Conservation (phyloP, 2,329 filamentous ascomycete species). For the Aspergillus viridinutans region DNA sequence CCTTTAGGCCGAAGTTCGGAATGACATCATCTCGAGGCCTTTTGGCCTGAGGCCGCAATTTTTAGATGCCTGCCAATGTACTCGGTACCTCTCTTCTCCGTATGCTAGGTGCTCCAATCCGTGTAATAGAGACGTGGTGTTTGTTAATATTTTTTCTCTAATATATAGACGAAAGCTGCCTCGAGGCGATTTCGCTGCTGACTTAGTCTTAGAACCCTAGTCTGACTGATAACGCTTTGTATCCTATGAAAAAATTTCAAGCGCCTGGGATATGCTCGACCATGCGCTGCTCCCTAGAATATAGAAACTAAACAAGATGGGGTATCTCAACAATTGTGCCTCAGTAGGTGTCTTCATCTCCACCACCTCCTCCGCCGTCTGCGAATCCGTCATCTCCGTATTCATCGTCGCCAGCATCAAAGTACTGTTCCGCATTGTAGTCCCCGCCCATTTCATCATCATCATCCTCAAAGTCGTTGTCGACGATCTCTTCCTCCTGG, state of each 20-base stretch:
- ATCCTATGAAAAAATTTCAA: not conserved
- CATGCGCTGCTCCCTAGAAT: not conserved
- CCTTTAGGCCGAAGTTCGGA: conserved; percentile 18
- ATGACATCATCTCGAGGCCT: conserved; percentile 27
- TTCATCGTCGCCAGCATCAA: conserved; percentile 55
- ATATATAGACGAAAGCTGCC: no score
- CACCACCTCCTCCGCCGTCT: conserved; percentile 52
- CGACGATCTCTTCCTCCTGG: conserved; percentile 50
- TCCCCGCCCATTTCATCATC: conserved; percentile 57
- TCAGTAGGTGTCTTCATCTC: conserved; percentile 45
- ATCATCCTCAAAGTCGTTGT: conserved; percentile 58
- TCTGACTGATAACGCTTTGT: not conserved
- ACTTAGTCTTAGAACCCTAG: no score
- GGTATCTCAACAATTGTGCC: conserved; percentile 25
- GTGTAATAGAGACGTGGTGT: not conserved
- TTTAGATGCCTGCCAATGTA: not conserved
- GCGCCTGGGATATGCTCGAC: not conserved
- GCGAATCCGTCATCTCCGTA: conserved; percentile 53
- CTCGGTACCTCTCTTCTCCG: no score
- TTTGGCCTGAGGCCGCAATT: conserved; percentile 1
- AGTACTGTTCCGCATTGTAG: conserved; percentile 63
- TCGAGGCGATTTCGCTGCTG: no score
- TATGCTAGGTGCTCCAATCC: not conserved
- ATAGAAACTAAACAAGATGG: conserved; percentile 18
- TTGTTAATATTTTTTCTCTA: no score